Base-by-base conservation (phyloP, 1,139 yeast species). In the Suhomyces choctaworum region DNA sequence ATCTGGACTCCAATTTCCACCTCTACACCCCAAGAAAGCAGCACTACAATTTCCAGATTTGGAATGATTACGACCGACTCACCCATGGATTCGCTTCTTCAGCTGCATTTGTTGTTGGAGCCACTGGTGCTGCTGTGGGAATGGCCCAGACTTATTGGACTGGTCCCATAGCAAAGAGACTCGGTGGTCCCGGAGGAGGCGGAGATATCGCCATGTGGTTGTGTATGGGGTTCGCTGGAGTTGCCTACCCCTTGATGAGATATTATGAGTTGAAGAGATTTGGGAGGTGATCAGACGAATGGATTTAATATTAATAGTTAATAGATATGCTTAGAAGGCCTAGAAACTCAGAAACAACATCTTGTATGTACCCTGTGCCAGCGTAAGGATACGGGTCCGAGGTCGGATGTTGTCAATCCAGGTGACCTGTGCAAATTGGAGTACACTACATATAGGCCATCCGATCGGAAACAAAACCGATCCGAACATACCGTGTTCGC, bases 201-300 rank as follows among this genome's bases (percentile, higher is more conserved):
- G 89, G 88, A 16, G 95, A 85, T 52, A 60, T 89, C 29, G 97
- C 94, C 23, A 80, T 83, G 76, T 85, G 92, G 80, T 58, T 88
- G 24, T 73, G 86, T 23, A 77, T 84, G 76, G 94, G 80, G 0
- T 80, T 88, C 48, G 66, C 90, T 7, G 85, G 80, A 0, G 43
- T 81, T 4, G 65, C 70, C 0, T 88, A 81, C 52, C 90, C 95
- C 5, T 52, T 68, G 0, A 58, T 78, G 15, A 69, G 96, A 47
- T 82, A 75, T 50, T 48, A 67, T 34, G 96, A 88, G 54, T 58
- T 86, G 46, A 73, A 69, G 50, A 61, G 55, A 37, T 82, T 65
- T 49, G 78, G 79, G 4, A 26, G 17, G n/a, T n/a, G n/a, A n/a
- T n/a, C n/a, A n/a, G n/a, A n/a, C n/a, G n/a, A n/a, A n/a, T n/a